These are phyloP conservation scores for Pseudotsuga menziesii DNA, from an alignment of 75 land plant genomes.

Conservation along the genomic window DNA sequence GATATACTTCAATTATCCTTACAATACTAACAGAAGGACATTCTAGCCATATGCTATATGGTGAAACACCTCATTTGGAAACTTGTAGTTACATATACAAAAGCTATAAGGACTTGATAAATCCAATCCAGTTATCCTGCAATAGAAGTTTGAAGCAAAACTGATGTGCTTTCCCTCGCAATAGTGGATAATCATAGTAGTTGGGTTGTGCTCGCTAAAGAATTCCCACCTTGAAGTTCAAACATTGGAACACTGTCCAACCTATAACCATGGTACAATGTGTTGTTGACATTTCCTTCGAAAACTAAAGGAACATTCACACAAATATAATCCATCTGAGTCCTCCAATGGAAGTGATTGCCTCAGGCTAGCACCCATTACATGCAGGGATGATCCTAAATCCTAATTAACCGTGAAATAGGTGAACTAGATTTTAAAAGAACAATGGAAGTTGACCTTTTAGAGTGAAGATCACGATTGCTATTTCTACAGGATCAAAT, in stretches of 20 bases:
- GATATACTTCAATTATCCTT: neutral
- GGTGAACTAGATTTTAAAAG: too few species aligned
- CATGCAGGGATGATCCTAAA: too few species aligned
- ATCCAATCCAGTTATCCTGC: too few species aligned
- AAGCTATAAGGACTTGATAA: neutral
- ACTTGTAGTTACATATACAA: neutral
- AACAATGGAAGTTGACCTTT: neutral
- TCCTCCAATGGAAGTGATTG: too few species aligned
- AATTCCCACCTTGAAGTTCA: neutral
- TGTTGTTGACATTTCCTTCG: neutral
- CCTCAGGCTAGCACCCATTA: too few species aligned
- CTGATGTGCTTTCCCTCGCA: neutral
- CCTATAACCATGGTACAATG: neutral
- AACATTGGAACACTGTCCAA: neutral
- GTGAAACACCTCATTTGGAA: neutral
- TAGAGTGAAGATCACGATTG: neutral
- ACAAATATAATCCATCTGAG: too few species aligned
- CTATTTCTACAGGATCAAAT: too few species aligned
- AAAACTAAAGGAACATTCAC: neutral
- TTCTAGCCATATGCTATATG: neutral
- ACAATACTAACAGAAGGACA: neutral
- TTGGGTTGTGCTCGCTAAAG: neutral
- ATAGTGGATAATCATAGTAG: neutral
- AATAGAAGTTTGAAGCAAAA: neutral
- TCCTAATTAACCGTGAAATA: too few species aligned